A percentile compares a stretch with the other conserved stretches of the same genome.
phyloP scores from a whole-genome alignment of 2,329 filamentous ascomycete species.

The Verticillium longisporum region DNA sequence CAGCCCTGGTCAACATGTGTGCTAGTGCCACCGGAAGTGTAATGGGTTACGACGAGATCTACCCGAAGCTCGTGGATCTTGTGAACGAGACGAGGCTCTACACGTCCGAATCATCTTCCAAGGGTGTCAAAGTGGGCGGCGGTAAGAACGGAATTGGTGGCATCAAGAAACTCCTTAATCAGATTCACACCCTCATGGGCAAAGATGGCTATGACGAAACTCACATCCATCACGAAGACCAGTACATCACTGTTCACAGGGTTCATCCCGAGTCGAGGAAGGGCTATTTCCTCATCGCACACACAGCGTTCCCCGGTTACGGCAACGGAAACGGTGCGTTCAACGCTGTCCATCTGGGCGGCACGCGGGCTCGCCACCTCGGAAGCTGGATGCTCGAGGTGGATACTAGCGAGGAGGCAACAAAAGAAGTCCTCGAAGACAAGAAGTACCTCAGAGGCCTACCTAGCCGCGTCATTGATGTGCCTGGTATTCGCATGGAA shows the following conservation, averaged over 20 bases:
- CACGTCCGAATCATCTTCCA: conserved; percentile 64
- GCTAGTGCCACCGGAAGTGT: conserved; percentile 90
- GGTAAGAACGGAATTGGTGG: conserved; percentile 81
- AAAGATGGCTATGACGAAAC: conserved; percentile 92
- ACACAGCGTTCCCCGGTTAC: conserved; percentile 90
- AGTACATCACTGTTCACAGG: conserved; percentile 93
- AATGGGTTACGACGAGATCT: conserved; percentile 97
- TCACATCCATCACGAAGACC: conserved; percentile 91
- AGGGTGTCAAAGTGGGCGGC: conserved; percentile 56
- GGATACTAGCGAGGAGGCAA: conserved; percentile 66
- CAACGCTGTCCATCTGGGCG: conserved; percentile 69
- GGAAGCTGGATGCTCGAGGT: conserved; percentile 92
- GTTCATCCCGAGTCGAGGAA: conserved; percentile 89
- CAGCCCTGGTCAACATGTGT: conserved; percentile 93
- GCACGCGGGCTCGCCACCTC: conserved; percentile 78
- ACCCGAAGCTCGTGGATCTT: conserved; percentile 86
- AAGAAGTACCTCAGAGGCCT: conserved; percentile 69
- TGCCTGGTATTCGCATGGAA: conserved; percentile 69
- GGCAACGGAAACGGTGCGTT: conserved; percentile 78
- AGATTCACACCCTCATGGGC: conserved; percentile 93
- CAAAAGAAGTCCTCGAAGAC: conserved; percentile 58
- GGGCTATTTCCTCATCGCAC: conserved; percentile 91
- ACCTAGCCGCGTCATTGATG: conserved; percentile 71
- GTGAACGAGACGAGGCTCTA: conserved; percentile 86
- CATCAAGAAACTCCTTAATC: conserved; percentile 87